Conservation (phyloP, 1,284 basidiomycete species). For the Ganoderma lucidum region DNA sequence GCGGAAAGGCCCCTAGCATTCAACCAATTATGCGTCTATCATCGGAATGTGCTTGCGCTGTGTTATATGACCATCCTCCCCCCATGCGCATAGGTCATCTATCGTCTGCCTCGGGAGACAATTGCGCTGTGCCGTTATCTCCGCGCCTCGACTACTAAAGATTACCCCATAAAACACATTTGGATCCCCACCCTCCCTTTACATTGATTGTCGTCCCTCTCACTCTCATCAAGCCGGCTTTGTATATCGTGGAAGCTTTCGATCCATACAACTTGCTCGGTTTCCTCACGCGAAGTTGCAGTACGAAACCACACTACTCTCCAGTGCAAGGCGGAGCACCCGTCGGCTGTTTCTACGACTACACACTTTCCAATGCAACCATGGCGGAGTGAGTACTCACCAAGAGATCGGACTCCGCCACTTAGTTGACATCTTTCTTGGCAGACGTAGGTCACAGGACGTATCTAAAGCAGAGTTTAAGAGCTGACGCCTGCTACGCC, state of each 20-base stretch:
- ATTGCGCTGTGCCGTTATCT: no score
- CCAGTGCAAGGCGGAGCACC: background rate
- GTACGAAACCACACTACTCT: background rate
- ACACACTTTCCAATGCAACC: background rate
- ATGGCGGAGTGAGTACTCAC: background rate
- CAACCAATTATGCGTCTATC: no score
- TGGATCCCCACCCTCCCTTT: no score
- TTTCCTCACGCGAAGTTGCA: background rate
- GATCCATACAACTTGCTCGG: background rate
- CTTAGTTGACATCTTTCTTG: background rate
- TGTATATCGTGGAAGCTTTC: background rate
- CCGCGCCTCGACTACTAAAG: no score
- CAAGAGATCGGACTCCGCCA: background rate
- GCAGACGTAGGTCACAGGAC: background rate
- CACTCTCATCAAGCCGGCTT: constrained; percentile 7
- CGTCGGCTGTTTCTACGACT: background rate
- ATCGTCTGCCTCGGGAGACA: no score
- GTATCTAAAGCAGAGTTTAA: background rate
- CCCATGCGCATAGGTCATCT: no score
- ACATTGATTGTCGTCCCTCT: constrained; percentile 11
- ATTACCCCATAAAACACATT: no score
- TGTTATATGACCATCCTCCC: no score
- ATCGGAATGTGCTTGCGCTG: no score
- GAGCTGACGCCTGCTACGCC: background rate
- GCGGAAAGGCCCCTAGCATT: no score